Evolutionary conservation across 257 asterid species (phyloP).

Genomic region (Gentiana straminea): DNA sequence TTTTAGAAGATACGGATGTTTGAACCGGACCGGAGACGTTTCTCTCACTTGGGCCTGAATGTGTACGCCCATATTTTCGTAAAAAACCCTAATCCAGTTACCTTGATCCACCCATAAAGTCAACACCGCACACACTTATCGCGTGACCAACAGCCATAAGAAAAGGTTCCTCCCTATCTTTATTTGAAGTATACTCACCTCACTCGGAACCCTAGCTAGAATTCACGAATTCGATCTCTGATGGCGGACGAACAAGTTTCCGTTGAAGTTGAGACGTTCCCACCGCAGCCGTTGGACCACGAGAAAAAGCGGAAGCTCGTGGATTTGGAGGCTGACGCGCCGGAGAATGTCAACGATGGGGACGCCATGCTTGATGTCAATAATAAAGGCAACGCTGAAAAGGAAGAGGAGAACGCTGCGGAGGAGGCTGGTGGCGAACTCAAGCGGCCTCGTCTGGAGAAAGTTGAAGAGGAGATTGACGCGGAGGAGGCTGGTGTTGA

Average conservation of each 20-base stretch:
- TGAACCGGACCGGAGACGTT: no score
- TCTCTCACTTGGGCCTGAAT: no score
- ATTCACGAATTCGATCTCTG: constrained; percentile 6
- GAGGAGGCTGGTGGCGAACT: constrained; percentile 52
- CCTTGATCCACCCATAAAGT: no score
- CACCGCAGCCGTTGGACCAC: constrained; percentile 30
- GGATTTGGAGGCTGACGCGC: constrained; percentile 46
- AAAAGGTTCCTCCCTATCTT: background rate
- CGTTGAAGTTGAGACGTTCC: constrained; percentile 21
- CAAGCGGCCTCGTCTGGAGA: constrained; percentile 73
- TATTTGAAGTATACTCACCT: background rate
- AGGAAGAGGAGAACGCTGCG: constrained; percentile 31
- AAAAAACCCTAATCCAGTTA: no score
- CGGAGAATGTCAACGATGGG: constrained; percentile 22
- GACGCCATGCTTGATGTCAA: constrained; percentile 15
- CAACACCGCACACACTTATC: no score
- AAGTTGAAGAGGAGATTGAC: constrained; percentile 1
- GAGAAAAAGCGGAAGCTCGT: constrained; percentile 73
- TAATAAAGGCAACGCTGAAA: constrained; percentile 11
- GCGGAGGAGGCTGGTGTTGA: constrained; percentile 9
- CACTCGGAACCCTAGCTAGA: constrained; percentile 10
- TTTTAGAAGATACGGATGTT: no score
- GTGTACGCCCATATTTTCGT: no score
- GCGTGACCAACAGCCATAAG: no score
- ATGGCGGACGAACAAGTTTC: constrained; percentile 48